Evolutionary conservation across 2,329 filamentous ascomycete species (phyloP), one percentile per base, ranked within the genome.

Genomic region (Penicillium fuscoglaucum): DNA sequence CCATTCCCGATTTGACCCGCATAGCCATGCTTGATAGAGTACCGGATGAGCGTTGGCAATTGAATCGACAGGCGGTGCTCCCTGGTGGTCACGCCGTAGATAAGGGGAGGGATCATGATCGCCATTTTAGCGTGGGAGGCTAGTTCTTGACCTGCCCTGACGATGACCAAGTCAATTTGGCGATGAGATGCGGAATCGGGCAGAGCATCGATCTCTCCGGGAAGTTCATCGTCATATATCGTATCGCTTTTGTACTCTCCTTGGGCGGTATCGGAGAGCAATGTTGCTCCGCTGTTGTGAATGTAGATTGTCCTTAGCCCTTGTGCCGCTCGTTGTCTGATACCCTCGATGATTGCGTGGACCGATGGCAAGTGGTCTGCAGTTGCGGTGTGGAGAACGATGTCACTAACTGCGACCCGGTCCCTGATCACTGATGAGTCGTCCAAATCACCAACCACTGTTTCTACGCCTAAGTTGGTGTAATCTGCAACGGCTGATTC

Each of bases 331-430:
- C 79, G 74, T 53, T 74, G 62, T 48, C 72, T 62, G 51, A 83
- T 65, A 7, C 79, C 80, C 10, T 75, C 72, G 4, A 82, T 66
- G 13, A 83, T 72, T 17, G 79, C 78, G 62, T 79, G 62, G 1
- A 73, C 80, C 13, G 75, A 78, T 12, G 78, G 76, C 19, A 79
- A 66, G 57, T 83, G 74, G 67, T 83, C 80, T 4, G 80, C 79
- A 4, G 79, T 80, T 13, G 81, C 81, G 8, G 77, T 81, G 66
- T 83, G 80, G 54, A 83, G 70, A 39, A 78, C 69, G 9, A 81
- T 76, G 51, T 83, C 80, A 60, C 72, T 79, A 17, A 77, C 61
- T 1, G 70, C 63, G 15, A 69, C 71, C 60, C 82, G 76, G 1
- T 21, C n/a, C 12, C 13, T 52, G 28, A 57, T 57, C 15, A 57